Evolutionary conservation across 2,329 filamentous ascomycete species (phyloP).

Genomic region (Phyllosticta paracitricarpa): DNA sequence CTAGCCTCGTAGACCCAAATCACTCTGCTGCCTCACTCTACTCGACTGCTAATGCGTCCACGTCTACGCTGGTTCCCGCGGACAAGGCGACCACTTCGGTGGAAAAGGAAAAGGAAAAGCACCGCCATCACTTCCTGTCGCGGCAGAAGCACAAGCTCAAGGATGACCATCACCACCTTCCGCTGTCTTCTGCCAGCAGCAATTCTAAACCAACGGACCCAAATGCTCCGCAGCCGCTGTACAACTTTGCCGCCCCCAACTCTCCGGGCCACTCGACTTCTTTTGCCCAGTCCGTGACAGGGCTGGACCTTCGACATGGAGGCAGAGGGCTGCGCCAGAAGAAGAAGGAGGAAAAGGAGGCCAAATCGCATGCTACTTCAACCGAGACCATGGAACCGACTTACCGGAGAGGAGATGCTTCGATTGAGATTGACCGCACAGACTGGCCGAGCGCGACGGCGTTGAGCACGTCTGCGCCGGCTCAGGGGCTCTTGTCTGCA

Average conservation of each 20-base stretch:
- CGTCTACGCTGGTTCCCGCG: conserved; percentile 61
- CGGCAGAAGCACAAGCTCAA: conserved; percentile 71
- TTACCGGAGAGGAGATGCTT: conserved; percentile 27
- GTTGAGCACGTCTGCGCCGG: conserved; percentile 16
- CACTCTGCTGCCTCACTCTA: conserved; percentile 52
- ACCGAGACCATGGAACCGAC: conserved; percentile 24
- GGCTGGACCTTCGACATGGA: conserved; percentile 67
- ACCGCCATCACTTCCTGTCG: conserved; percentile 68
- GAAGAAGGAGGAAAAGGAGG: conserved; percentile 43
- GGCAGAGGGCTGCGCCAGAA: conserved; percentile 71
- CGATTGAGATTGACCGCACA: conserved; percentile 28
- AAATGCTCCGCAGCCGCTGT: conserved; percentile 62
- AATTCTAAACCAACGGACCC: conserved; percentile 70
- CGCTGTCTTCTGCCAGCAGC: conserved; percentile 64
- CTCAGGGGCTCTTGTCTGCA: conserved; percentile 10
- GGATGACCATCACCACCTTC: conserved; percentile 58
- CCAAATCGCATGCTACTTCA: conserved; percentile 26
- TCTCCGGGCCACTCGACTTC: conserved; percentile 57
- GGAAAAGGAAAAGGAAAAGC: conserved; percentile 61
- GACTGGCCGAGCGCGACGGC: conserved; percentile 26
- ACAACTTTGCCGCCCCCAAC: conserved; percentile 66
- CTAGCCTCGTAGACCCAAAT: conserved; percentile 53
- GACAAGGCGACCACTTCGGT: conserved; percentile 31
- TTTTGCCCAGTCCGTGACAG: conserved; percentile 76
- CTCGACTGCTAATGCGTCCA: conserved; percentile 64